Percentiles rank a stretch among this genome's conserved stretches.
These are phyloP conservation scores for Hymenoscyphus fructigenus DNA, from an alignment of 2,329 filamentous ascomycete species.

Conservation along the genomic window DNA sequence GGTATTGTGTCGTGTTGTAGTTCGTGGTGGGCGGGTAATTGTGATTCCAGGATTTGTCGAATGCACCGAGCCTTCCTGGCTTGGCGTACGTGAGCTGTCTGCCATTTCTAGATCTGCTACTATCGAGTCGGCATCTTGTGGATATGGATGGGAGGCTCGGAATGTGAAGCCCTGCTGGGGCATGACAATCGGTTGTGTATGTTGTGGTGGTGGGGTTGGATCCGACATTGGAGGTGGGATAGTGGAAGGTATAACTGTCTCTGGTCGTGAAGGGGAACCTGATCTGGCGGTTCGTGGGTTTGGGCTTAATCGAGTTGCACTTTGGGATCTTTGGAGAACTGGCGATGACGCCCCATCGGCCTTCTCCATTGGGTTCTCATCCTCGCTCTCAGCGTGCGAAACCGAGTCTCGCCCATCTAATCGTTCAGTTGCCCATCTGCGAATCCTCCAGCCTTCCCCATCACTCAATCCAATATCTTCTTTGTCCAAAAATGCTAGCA, in stretches of 20 bases:
- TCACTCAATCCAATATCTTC: slow-evolving; percentile 76
- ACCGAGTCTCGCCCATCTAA: slow-evolving; percentile 61
- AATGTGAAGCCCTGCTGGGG: slow-evolving; percentile 67
- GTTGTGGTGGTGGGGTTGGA: slow-evolving; percentile 9
- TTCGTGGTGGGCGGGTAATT: slow-evolving; percentile 31
- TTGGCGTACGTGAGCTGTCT: slow-evolving; percentile 42
- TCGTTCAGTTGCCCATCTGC: slow-evolving; percentile 67
- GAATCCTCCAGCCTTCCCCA: slow-evolving; percentile 68
- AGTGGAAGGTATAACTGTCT: slow-evolving; percentile 36
- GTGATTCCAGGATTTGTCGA: slow-evolving; percentile 28
- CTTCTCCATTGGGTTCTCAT: slow-evolving; percentile 59
- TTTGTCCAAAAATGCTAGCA: slow-evolving; percentile 81
- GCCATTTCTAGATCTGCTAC: slow-evolving; percentile 61
- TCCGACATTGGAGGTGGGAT: slow-evolving; percentile 7
- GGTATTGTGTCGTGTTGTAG: slow-evolving; percentile 31
- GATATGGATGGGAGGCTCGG: slow-evolving; percentile 61
- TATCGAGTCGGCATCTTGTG: slow-evolving; percentile 56
- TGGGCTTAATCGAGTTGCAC: slow-evolving; percentile 41
- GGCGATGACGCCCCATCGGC: slow-evolving; percentile 60
- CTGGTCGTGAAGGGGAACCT: slow-evolving; percentile 40
- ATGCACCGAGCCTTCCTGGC: slow-evolving; percentile 32
- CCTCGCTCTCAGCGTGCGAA: slow-evolving; percentile 63
- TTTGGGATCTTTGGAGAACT: slow-evolving; percentile 51
- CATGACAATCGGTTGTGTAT: slow-evolving; percentile 38
- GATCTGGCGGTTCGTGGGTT: slow-evolving; percentile 31